Base-by-base conservation (phyloP, 1,139 yeast genomes). In the Saccharomycopsis hybrid region DNA sequence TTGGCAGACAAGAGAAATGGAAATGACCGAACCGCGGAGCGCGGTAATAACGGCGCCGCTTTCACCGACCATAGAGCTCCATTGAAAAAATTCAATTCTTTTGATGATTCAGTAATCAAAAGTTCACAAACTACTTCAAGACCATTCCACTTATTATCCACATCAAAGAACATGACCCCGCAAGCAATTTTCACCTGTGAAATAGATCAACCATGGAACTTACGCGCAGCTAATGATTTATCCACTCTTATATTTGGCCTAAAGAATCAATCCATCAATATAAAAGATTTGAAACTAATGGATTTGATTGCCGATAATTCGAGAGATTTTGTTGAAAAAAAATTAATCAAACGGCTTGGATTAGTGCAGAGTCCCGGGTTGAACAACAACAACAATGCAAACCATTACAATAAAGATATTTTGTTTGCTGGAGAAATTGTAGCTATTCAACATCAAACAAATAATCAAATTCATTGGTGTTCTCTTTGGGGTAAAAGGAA, bases 181-280 rank as follows among this genome's bases (percentile, higher is more conserved):
- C 88, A 83, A 61, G 92, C 95, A 0, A 84, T 89, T 3, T 84
- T 90, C 64, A 88, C 96, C 0, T 86, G 94, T 41, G 81, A 79
- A 9, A 69, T 77, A 24, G 78, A 76, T n/a, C 73, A 77, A 46
- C 97, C 97, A 0, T 90, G 94, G 88, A 67, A 73, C 25, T 77
- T 90, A 44, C 78, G 79, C 58, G 90, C 95, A 5, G 90, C 95
- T 5, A 90, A 90, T 61, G 97, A 90, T 65, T 71, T 88, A 58
- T 96, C 96, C 0, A 85, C 95, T 61, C 72, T 88, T 56, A 81
- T 86, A 71, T 86, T 89, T 68, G 97, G 96, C 18, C 80, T 85
- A 8, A 18, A 18, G 18, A 80, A 81, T 59, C 72, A 71, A 33
- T 81, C 83, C 46, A 4, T 30, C 11, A 47, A 47, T 28, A 71